Evolutionary conservation across 805 yeast species (phyloP), one percentile per base, ranked within the genome.

Genomic region (Metschnikowia continentalis): DNA sequence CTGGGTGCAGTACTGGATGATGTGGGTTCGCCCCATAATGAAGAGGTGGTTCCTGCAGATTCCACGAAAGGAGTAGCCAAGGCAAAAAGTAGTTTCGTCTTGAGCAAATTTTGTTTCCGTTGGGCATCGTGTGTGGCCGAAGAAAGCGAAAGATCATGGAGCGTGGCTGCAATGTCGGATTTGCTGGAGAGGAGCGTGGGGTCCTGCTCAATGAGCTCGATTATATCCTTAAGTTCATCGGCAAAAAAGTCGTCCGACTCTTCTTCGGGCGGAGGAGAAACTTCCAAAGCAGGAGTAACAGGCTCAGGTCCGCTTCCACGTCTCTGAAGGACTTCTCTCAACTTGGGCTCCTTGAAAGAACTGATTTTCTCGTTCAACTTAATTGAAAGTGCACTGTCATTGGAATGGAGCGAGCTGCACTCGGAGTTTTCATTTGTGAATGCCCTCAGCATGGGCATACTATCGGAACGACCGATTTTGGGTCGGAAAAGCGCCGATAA

Each of bases 11-110:
- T 55, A 36, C 30, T 26, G 11, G 30, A 8, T 8, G 8, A 45
- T 20, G n/a, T 46, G 20, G 57, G 50, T 6, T 44, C 47, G 20
- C 40, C 47, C 32, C 36, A 26, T 14, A 44, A 23, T 4, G 47
- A 35, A 11, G 38, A 43, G 57, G 53, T 23, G 59, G 50, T 6
- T 58, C 46, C 48, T 4, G 36, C 7, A 40, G 70, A 70, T 57
- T 80, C 82, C 45, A 76, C 71, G 67, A 84, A 82, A 6, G 89
- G 89, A 1, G 86, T 81, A 1, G 90, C 85, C 50, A 84, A 71
- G 0, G 89, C 88, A 62, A 81, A 79, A 13, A 84, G 61, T 4
- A 84, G 64, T 56, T 75, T 77, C 2, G 74, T 71, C 52, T 75
- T 74, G 22, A 81, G 61, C 10, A 67, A 55, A 37, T 72, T 70